A percentile compares a stretch with the other conserved stretches of the same genome.
These are phyloP conservation scores for Suillus americanus DNA, from an alignment of 768 basidiomycete species.

Conservation along the genomic window DNA sequence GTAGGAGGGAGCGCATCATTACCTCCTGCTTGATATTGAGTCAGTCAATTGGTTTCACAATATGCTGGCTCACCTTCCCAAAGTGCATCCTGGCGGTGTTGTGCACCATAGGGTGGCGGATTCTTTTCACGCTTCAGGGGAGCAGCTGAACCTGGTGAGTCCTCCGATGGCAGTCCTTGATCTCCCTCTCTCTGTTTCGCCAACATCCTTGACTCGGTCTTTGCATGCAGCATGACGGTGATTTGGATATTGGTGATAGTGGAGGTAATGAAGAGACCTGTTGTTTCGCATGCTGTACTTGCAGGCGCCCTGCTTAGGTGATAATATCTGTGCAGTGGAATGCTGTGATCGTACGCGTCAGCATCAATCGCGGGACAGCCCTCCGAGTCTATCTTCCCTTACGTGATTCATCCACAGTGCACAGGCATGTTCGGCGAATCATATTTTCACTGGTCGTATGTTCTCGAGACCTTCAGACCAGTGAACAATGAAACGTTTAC, in stretches of 20 bases:
- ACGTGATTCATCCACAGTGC: no score
- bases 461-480: neutral
- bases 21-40: neutral
- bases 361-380: no score
- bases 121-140: no score
- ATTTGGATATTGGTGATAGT: neutral
- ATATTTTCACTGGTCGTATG: neutral
- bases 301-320: neutral
- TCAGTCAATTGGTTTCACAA: no score
- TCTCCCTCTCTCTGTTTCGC: neutral
- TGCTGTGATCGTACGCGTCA: neutral
- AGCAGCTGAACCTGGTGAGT: neutral
- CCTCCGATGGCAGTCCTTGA: neutral
- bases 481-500: no score
- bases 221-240: neutral
- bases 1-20: neutral
- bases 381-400: no score
- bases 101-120: neutral
- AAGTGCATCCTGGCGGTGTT: slow-evolving; percentile 1
- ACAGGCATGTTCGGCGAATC: neutral
- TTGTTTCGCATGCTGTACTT: neutral
- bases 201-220: neutral
- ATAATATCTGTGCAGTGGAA: neutral
- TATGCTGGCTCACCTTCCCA: neutral
- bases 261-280: neutral